Percentiles rank a stretch among this genome's conserved stretches.
These are phyloP conservation scores for Xylaria sp. DNA, from an alignment of 2,329 filamentous ascomycete genomes.

Conservation along the genomic window DNA sequence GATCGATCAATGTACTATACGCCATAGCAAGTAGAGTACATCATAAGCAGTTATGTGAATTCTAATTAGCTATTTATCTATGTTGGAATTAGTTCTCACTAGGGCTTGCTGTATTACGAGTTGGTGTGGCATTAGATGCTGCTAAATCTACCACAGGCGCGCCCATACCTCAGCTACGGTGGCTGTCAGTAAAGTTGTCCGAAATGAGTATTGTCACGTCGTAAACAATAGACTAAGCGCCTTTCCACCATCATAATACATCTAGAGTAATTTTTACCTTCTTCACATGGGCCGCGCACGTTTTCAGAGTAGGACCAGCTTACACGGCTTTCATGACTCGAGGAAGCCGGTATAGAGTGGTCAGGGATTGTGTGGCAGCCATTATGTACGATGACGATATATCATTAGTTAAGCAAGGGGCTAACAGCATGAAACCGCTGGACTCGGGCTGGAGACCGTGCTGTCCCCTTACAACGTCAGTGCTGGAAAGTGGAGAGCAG, in stretches of 20 bases:
- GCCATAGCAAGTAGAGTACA: background rate
- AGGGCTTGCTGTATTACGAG: background rate
- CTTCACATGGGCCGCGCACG: too few species aligned
- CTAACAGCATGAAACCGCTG: background rate
- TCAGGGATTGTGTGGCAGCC: background rate
- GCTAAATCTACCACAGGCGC: background rate
- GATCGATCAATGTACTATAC: background rate
- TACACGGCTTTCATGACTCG: background rate
- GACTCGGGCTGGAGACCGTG: too few species aligned
- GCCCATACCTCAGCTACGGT: background rate
- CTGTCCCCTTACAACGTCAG: background rate
- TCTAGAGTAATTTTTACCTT: too few species aligned
- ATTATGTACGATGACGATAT: slow-evolving; percentile 3
- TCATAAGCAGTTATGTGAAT: background rate
- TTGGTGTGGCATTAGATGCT: background rate
- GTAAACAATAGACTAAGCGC: background rate
- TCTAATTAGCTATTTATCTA: background rate
- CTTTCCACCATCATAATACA: background rate
- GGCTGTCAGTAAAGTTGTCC: background rate
- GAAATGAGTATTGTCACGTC: background rate
- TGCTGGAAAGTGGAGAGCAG: background rate
- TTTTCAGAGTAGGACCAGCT: too few species aligned
- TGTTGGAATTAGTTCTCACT: background rate
- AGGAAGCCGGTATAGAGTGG: background rate
- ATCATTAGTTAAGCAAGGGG: background rate